Evolutionary conservation across 192 early-diverging fungal genomes (phyloP).

Genomic region (Podila minutissima): DNA sequence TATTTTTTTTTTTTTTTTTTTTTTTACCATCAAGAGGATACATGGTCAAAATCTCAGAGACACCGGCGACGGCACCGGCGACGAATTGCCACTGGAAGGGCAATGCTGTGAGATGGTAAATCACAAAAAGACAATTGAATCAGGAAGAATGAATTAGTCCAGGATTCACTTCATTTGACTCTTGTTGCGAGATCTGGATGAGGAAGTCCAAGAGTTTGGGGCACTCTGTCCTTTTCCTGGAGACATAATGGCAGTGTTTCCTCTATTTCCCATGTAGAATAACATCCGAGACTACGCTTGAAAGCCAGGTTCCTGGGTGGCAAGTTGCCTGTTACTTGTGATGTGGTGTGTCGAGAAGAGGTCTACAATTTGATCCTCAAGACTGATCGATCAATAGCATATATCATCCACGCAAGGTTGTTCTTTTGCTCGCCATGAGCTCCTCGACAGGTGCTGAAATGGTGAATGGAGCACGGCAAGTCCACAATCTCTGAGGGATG

Average conservation of each 20-base stretch:
- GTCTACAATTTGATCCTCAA: no score
- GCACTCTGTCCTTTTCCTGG: not conserved
- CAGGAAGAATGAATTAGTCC: not conserved
- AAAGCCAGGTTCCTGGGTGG: no score
- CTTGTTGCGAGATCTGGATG: not conserved
- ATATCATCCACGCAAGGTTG: no score
- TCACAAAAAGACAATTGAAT: slow-evolving; percentile 1
- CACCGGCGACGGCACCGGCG: slow-evolving; percentile 82
- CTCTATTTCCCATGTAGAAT: not conserved
- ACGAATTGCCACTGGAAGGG: slow-evolving; percentile 85
- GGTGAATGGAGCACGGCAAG: no score
- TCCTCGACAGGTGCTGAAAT: no score
- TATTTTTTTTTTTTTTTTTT: not conserved
- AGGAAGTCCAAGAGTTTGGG: not conserved
- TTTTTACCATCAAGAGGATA: slow-evolving; percentile 81
- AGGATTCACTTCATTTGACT: not conserved
- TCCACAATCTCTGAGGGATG: not conserved
- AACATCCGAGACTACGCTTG: no score
- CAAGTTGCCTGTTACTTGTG: no score
- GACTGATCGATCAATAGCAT: no score
- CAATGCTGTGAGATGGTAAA: slow-evolving; percentile 54
- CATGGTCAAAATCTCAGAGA: slow-evolving; percentile 94
- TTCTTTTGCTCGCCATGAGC: no score
- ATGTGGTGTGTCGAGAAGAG: no score
- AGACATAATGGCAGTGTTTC: not conserved